Evolutionary conservation across 2,329 filamentous ascomycete genomes (phyloP), one percentile per base, ranked within the genome.

Genomic region (Pyricularia pennisetigena): DNA sequence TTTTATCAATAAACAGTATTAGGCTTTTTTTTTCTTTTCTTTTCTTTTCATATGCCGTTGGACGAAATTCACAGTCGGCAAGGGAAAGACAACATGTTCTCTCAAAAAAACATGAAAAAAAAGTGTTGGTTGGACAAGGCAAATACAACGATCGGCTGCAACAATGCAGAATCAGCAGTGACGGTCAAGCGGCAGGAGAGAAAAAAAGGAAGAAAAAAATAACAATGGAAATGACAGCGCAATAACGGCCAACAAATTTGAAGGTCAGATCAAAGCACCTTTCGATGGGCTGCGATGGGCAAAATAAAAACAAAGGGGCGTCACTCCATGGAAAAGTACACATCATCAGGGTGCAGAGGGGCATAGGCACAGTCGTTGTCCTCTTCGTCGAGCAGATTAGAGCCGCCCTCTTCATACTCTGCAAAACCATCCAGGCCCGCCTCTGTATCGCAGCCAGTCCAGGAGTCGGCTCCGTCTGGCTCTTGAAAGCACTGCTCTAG

Each of bases 401-500:
- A 23, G 57, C 57, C n/a, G 12, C 10, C 8, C 23, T 24, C n/a
- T 23, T 12, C n/a, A 12, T 61, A 61, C 9, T 61, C n/a, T 26
- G 57, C 57, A n/a, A 24, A 61, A 23, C 7, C 57, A 61, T 12
- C 57, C 4, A 24, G 23, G 23, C 6, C n/a, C 3, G 2, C 16
- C 1, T 61, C 10, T 16, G 23, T 2, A 61, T 24, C 9, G 16
- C 4, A 10, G 14, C 26, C 59, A 23, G 24, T 16, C 14, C 26
- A 62, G 59, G 24, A 26, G 24, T 23, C 26, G 59, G 24, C 59
- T 6, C 23, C 16, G 14, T 57, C 54, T n/a, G 41, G 49, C 66
- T 61, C 66, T 10, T 67, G 26, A 12, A 66, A 49, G 2, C 65
- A 59, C 66, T 62, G 30, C 66, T 67, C 66, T n/a, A 67, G 59